Evolutionary conservation across 2,329 filamentous ascomycete species (phyloP).

Genomic region (Neophaeococcomyces aloes): DNA sequence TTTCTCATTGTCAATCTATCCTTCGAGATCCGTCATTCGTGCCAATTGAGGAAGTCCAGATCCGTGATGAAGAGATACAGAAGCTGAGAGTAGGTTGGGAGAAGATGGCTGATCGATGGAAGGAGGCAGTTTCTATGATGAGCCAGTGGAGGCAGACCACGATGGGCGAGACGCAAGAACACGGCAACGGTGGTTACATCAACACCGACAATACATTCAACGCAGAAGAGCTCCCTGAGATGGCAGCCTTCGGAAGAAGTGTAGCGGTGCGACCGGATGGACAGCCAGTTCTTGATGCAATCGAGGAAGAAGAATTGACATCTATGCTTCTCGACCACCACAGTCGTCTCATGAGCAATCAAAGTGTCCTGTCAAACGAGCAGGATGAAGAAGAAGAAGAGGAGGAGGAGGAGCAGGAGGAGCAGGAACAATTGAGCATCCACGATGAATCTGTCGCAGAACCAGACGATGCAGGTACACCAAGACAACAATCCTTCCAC

Average conservation of each 20-base stretch:
- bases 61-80: conserved; percentile 84
- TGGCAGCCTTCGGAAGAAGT: conserved; percentile 29
- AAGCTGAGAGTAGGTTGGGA: conserved; percentile 78
- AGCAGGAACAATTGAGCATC: background rate
- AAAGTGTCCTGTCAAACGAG: conserved; percentile 9
- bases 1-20: conserved; percentile 71
- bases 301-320: conserved; percentile 20
- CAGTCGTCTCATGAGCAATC: background rate
- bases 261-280: conserved; percentile 23
- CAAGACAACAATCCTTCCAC: conserved; percentile 3
- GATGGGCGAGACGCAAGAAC: conserved; percentile 26
- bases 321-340: conserved; percentile 12
- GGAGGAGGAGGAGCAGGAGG: no score
- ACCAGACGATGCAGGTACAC: conserved; percentile 3
- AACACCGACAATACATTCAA: conserved; percentile 25
- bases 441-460: conserved; percentile 2
- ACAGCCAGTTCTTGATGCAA: conserved; percentile 24
- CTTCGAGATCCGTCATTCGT: conserved; percentile 95
- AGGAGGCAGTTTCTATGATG: conserved; percentile 80
- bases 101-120: conserved; percentile 85
- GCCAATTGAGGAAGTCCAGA: conserved; percentile 81
- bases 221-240: conserved; percentile 33
- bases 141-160: conserved; percentile 83
- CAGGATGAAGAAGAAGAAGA: no score
- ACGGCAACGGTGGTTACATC: conserved; percentile 19